Evolutionary conservation across 768 basidiomycete species (phyloP), one percentile per base, ranked within the genome.

Genomic region (Lactarius pseudohatsudake): DNA sequence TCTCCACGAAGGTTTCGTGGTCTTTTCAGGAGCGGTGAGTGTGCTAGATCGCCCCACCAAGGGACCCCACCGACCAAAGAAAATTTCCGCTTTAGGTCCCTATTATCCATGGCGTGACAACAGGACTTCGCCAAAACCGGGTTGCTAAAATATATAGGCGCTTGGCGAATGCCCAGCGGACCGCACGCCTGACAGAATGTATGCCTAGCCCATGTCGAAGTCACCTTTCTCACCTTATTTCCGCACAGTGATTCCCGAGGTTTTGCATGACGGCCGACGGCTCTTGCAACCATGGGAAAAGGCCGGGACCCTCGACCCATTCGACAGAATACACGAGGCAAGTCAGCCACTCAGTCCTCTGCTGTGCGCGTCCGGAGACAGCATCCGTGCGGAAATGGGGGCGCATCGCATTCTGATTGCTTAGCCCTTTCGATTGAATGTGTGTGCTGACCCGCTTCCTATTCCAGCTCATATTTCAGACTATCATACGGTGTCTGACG

Each of bases 291-390:
- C 78, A 63, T 92, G 90, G 87, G 88, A 87, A 66, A 59, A 77
- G 26, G 82, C 81, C 57, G 91, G 90, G 64, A 81, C 76, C 57
- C 80, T 91, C 64, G 88, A 91, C 74, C 90, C 89, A 22, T 92
- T 91, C 71, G 81, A 87, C 61, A 86, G 82, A 64, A 81, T 86
- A 71, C 90, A 85, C 74, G 86, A 88, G 75, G 88, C 88, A 69
- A 65, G 82, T 62, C 53, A 26, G 30, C 34, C 61, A 30, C 60
- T 58, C 64, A 59, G 53, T 59, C 18, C 32, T 50, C 62, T 50
- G 45, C n/a, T 4, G 45, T 22, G 47, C 57, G 47, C 47, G 28
- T 34, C 40, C 61, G 61, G 56, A 62, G 57, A 54, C 62, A 57
- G 57, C 57, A 50, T 38, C 47, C 34, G 43, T 66, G 15, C 53